Evolutionary conservation across 768 basidiomycete species (phyloP).

Genomic region (Kwoniella europaea): DNA sequence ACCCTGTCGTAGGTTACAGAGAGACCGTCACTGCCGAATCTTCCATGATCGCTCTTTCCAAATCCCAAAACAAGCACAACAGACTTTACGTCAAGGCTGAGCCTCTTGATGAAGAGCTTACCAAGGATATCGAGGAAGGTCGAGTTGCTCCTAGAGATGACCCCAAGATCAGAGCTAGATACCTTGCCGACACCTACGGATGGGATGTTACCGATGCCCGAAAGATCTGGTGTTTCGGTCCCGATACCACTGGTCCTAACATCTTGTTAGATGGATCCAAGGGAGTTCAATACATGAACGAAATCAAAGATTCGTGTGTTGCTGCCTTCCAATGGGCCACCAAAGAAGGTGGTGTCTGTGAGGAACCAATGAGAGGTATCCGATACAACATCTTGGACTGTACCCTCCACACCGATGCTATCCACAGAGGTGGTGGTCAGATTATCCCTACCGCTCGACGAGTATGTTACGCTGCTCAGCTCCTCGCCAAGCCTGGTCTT

Average conservation of each 20-base stretch:
- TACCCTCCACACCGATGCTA: conserved; percentile 95
- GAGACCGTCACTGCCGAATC: conserved; percentile 98
- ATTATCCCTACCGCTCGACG: conserved; percentile 87
- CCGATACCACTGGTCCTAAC: conserved; percentile 96
- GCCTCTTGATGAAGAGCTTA: conserved; percentile 92
- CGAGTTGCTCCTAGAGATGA: conserved; percentile 89
- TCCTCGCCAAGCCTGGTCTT: conserved; percentile 86
- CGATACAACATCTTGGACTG: conserved; percentile 96
- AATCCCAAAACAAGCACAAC: conserved; percentile 99
- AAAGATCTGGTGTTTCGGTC: conserved; percentile 99
- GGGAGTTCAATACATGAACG: conserved; percentile 98
- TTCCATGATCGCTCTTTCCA: conserved; percentile 91
- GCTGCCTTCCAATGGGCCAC: conserved; percentile 99
- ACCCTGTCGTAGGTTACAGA: conserved; percentile 91
- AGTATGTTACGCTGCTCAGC: conserved; percentile 91
- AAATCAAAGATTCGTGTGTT: conserved; percentile 99
- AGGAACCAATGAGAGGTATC: conserved; percentile 99
- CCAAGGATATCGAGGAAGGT: conserved; percentile 87
- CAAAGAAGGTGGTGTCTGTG: conserved; percentile 94
- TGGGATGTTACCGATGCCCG: conserved; percentile 99
- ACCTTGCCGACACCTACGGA: conserved; percentile 92
- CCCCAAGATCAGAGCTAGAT: conserved; percentile 93
- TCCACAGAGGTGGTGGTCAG: conserved; percentile 98
- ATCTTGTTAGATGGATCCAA: conserved; percentile 97
- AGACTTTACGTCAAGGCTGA: conserved; percentile 91